Evolutionary conservation across 2,329 filamentous ascomycete species (phyloP).

Genomic region (Botrytis tulipae): DNA sequence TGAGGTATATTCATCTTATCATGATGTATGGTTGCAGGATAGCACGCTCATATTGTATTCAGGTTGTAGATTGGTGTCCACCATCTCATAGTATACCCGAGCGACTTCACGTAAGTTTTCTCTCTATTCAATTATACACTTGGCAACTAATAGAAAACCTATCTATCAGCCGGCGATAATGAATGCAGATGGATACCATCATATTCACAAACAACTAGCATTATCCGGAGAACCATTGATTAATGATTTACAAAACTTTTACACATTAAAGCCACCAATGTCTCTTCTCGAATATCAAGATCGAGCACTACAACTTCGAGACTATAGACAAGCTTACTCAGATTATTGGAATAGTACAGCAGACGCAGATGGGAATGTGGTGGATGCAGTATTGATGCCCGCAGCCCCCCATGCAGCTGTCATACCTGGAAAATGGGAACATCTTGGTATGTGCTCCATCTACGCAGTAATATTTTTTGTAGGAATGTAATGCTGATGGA

Average conservation of each 20-base stretch:
- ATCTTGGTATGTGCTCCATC: constrained; percentile 1
- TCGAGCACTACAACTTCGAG: constrained; percentile 8
- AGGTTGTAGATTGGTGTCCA: constrained; percentile 13
- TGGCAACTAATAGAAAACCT: not conserved
- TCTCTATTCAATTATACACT: no score
- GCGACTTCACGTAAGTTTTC: constrained; percentile 11
- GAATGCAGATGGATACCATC: constrained; percentile 12
- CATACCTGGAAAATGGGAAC: constrained; percentile 26
- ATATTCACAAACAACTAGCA: constrained; percentile 17
- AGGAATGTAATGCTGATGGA: not conserved
- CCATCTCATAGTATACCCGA: constrained; percentile 18
- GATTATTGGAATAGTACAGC: constrained; percentile 43
- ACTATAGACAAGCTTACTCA: constrained; percentile 9
- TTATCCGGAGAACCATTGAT: constrained; percentile 18
- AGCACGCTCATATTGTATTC: not conserved
- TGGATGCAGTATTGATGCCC: constrained; percentile 53
- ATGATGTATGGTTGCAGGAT: not conserved
- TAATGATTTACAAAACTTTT: not conserved
- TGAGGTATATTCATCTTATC: not conserved
- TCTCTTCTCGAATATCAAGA: constrained; percentile 20
- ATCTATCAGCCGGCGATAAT: constrained; percentile 12
- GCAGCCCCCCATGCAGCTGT: constrained; percentile 47
- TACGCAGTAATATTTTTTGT: not conserved
- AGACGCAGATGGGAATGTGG: constrained; percentile 38
- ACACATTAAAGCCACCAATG: constrained; percentile 6